A percentile compares a stretch with the other conserved stretches of the same genome.
Conservation (phyloP, 306 rosid genomes). For the Sicyos baderoa region DNA sequence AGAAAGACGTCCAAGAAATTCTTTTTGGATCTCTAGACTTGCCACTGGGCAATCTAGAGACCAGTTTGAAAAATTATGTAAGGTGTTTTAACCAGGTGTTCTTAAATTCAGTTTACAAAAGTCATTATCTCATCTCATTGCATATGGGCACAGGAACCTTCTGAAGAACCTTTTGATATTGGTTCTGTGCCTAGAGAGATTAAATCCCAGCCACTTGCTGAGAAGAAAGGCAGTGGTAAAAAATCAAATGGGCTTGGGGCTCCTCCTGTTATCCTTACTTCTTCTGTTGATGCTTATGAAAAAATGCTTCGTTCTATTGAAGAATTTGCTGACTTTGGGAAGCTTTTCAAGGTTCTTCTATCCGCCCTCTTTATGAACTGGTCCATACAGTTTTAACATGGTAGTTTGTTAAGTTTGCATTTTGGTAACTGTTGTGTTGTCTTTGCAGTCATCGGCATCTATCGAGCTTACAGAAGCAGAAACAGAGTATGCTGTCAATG, state of each 20-base stretch:
- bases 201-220: conserved; percentile 76
- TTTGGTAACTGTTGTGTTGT: conserved; percentile 12
- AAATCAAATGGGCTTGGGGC: conserved; percentile 76
- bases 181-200: conserved; percentile 72
- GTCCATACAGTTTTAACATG: neutral
- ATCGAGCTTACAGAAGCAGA: conserved; percentile 97
- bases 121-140: conserved; percentile 26
- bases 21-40: conserved; percentile 78
- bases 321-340: conserved; percentile 66
- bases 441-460: conserved; percentile 78
- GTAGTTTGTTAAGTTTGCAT: neutral
- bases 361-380: conserved; percentile 6
- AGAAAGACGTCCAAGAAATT: conserved; percentile 55
- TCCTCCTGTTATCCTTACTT: conserved; percentile 57
- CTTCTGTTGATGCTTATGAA: conserved; percentile 76
- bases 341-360: conserved; percentile 74
- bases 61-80: no score
- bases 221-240: conserved; percentile 85
- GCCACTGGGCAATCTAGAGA: conserved; percentile 82
- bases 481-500: conserved; percentile 95
- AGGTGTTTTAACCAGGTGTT: conserved; percentile 24
- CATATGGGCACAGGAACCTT: conserved; percentile 60
- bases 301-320: conserved; percentile 55
- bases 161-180: conserved; percentile 79
- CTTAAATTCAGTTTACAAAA: conserved; percentile 13